Base-by-base conservation (phyloP, 2,329 filamentous ascomycete genomes). In the Cylindrodendrum hubeiense region DNA sequence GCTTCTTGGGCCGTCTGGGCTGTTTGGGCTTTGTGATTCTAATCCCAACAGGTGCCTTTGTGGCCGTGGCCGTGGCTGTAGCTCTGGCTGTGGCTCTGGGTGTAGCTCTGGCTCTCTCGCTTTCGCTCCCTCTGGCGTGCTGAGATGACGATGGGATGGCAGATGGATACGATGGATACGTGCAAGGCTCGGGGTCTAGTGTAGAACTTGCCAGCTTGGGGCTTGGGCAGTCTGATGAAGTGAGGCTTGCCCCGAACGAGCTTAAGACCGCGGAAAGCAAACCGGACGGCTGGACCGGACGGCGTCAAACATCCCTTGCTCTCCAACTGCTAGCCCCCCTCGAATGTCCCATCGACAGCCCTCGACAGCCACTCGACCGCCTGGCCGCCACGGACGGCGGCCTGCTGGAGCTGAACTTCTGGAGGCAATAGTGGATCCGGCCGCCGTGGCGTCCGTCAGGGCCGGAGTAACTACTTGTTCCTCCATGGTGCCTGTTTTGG, bases 191-290 rank as follows among this genome's bases (percentile, higher is more conserved):
- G 55, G 55, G 44, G 55, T 19, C 46, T 50, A 59, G 55, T 22
- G 21, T 50, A 17, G 46, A 51, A 24, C 51, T 63, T 58, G 39
- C 30, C n/a, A 33, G 46, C 51, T 63, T 58, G 39, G 39, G 41
- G 46, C 53, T 58, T 63, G 49, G 10, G 47, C 54, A 60, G 44
- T 46, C 47, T 33, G 43, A 22, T 60, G 21, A 47, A 57, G 53
- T 21, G 59, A 46, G 24, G n/a, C 69, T 65, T 71, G 61, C 50
- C 67, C 60, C 21, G 61, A 73, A 67, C 50, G 57, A 73, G 70
- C 60, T 67, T 67, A 71, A 73, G 33, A 65, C 63, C 28, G 67
- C 60, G 65, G 61, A 71, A 74, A 68, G 66, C 55, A 53, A 57
- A 66, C 66, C 59, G 60, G 41, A 64, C 49, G 57, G 60, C 66